A percentile compares a stretch with the other conserved stretches of the same genome.
Evolutionary conservation across 148 eudicot species (phyloP).

Genomic region (Rhododendron ferrugineum): DNA sequence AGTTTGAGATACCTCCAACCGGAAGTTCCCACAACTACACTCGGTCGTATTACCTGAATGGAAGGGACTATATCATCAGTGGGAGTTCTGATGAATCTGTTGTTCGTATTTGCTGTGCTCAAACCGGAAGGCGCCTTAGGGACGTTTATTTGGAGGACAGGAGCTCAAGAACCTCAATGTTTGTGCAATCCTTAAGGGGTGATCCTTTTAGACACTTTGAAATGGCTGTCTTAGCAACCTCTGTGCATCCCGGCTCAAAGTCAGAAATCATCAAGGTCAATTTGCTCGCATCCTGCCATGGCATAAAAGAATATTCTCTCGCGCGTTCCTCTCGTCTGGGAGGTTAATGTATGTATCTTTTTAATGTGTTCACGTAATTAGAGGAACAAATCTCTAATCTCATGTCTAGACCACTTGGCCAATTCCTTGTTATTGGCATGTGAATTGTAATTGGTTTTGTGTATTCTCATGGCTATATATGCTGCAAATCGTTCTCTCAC

Average conservation of each 20-base stretch:
- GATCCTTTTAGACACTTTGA: conserved; percentile 74
- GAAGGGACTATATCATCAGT: conserved; percentile 61
- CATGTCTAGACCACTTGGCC: too few species aligned
- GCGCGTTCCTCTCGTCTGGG: conserved; percentile 31
- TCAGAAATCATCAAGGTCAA: conserved; percentile 74
- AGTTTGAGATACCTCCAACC: conserved; percentile 59
- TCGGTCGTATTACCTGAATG: conserved; percentile 79
- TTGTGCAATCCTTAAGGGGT: conserved; percentile 74
- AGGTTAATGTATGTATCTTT: conserved; percentile 21
- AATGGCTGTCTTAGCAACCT: conserved; percentile 68
- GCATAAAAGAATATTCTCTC: conserved; percentile 17
- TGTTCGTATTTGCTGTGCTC: conserved; percentile 72
- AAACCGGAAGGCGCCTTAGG: conserved; percentile 70
- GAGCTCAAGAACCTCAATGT: conserved; percentile 39
- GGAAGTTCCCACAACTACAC: conserved; percentile 79
- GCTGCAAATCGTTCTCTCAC: too few species aligned
- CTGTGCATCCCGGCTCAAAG: conserved; percentile 49
- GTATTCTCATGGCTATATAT: too few species aligned
- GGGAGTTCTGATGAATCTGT: conserved; percentile 74
- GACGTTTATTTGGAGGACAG: conserved; percentile 62
- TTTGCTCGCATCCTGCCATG: conserved; percentile 42
- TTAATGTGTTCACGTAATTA: neutral
- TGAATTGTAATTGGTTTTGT: too few species aligned
- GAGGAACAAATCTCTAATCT: too few species aligned
- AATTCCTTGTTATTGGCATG: too few species aligned